Evolutionary conservation across 2,329 filamentous ascomycete species (phyloP).

Genomic region (Dactylonectria macrodidyma): DNA sequence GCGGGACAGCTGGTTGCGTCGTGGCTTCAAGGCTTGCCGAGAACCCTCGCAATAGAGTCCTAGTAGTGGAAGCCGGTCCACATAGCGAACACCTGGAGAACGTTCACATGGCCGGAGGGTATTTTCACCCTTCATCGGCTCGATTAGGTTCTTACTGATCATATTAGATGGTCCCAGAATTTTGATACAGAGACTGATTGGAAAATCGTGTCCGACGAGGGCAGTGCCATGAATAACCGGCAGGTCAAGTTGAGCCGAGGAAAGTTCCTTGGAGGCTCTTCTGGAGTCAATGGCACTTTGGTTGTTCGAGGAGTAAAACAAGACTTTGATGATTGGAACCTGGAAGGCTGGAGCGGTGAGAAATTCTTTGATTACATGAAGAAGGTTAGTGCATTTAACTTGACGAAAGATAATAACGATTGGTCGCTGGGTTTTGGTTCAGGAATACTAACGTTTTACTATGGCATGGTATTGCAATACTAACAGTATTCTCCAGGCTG

Average conservation of each 20-base stretch:
- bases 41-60: constrained; percentile 46
- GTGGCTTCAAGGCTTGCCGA: constrained; percentile 55
- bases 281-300: constrained; percentile 65
- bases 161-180: constrained; percentile 57
- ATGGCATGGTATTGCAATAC: background rate
- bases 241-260: constrained; percentile 64
- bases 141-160: constrained; percentile 22
- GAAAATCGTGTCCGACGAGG: constrained; percentile 63
- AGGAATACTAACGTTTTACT: background rate
- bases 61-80: constrained; percentile 55
- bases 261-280: constrained; percentile 64
- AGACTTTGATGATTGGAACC: constrained; percentile 68
- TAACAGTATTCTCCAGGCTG: constrained; percentile 53
- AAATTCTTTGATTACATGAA: constrained; percentile 71
- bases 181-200: constrained; percentile 65
- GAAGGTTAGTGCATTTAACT: constrained; percentile 56
- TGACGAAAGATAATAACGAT: no score
- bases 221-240: constrained; percentile 56
- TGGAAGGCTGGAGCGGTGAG: constrained; percentile 69
- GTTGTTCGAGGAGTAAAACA: constrained; percentile 63
- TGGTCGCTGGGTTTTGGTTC: no score
- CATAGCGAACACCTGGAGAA: constrained; percentile 62
- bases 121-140: background rate
- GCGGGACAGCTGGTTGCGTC: constrained; percentile 57
- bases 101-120: constrained; percentile 66